Percentiles rank a stretch among this genome's conserved stretches.
phyloP scores from a whole-genome alignment of 2,329 filamentous ascomycete species.

The Periconia sp. region DNA sequence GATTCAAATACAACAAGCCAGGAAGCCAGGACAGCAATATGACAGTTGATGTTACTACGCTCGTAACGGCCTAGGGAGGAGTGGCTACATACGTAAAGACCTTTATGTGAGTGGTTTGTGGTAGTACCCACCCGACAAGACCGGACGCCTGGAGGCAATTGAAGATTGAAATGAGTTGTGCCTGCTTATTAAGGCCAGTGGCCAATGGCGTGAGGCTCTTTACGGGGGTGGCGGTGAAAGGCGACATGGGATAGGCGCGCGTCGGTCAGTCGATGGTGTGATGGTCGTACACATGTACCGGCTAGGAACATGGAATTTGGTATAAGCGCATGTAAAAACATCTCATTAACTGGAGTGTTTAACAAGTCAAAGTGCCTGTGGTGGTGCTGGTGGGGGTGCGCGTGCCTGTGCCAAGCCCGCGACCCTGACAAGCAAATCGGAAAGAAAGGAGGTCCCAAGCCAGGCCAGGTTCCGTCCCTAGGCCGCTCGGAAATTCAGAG shows the following conservation, averaged over 20 bases:
- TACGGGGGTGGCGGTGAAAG: conserved; percentile 15
- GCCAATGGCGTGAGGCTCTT: conserved; percentile 26
- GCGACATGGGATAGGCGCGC: conserved; percentile 10
- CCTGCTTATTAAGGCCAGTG: neutral
- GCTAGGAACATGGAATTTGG: too few species aligned
- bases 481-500: conserved; percentile 25
- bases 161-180: too few species aligned
- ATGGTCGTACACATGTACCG: conserved; percentile 1
- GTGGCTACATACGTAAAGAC: too few species aligned
- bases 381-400: conserved; percentile 9
- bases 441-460: conserved; percentile 22
- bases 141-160: neutral
- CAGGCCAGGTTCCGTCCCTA: conserved; percentile 4
- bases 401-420: neutral
- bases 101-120: neutral
- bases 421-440: conserved; percentile 22
- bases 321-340: too few species aligned
- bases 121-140: too few species aligned
- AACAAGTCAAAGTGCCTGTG: neutral
- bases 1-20: too few species aligned
- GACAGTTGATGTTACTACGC: too few species aligned
- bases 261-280: conserved; percentile 27
- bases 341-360: neutral
- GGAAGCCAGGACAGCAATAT: too few species aligned
- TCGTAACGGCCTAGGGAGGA: too few species aligned